A percentile compares a stretch with the other conserved stretches of the same genome.
phyloP scores from a whole-genome alignment of 305 asterid genomes.

The Ajuga reptans region DNA sequence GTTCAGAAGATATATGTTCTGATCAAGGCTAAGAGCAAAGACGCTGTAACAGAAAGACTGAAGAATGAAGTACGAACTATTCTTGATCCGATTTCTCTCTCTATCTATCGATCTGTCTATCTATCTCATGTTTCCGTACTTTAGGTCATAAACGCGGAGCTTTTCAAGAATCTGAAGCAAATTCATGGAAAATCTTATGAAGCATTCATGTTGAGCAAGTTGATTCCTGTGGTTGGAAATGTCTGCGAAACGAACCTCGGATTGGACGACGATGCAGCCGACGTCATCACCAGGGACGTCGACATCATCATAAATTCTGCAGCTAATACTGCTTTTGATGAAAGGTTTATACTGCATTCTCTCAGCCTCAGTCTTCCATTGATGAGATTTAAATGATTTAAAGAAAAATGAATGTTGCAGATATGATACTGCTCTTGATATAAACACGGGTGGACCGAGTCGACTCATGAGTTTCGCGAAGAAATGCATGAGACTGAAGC shows the following conservation, averaged over 20 bases:
- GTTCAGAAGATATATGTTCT: slow-evolving; percentile 61
- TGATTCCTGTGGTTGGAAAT: slow-evolving; percentile 81
- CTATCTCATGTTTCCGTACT: background rate
- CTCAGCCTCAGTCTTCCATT: background rate
- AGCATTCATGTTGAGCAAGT: slow-evolving; percentile 74
- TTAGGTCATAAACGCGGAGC: slow-evolving; percentile 64
- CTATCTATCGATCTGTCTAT: background rate
- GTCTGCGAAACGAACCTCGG: slow-evolving; percentile 72
- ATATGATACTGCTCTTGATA: slow-evolving; percentile 81
- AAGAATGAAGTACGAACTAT: slow-evolving; percentile 57
- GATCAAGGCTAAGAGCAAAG: slow-evolving; percentile 75
- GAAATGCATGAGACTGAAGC: slow-evolving; percentile 61
- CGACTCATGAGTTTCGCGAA: slow-evolving; percentile 76
- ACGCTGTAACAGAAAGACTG: slow-evolving; percentile 62
- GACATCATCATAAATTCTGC: slow-evolving; percentile 82
- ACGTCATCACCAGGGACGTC: slow-evolving; percentile 48
- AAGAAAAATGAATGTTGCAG: slow-evolving; percentile 28
- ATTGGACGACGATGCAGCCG: slow-evolving; percentile 49
- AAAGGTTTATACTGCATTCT: slow-evolving; percentile 41
- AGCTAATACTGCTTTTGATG: slow-evolving; percentile 87
- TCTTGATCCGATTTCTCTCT: background rate
- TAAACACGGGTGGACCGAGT: slow-evolving; percentile 77
- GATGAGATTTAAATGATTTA: background rate
- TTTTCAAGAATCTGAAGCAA: slow-evolving; percentile 74
- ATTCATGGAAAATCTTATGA: slow-evolving; percentile 73